Percentiles rank a stretch among this genome's conserved stretches.
Evolutionary conservation across 495 filamentous ascomycete genomes (phyloP).

Genomic region (Penicillium soppii): DNA sequence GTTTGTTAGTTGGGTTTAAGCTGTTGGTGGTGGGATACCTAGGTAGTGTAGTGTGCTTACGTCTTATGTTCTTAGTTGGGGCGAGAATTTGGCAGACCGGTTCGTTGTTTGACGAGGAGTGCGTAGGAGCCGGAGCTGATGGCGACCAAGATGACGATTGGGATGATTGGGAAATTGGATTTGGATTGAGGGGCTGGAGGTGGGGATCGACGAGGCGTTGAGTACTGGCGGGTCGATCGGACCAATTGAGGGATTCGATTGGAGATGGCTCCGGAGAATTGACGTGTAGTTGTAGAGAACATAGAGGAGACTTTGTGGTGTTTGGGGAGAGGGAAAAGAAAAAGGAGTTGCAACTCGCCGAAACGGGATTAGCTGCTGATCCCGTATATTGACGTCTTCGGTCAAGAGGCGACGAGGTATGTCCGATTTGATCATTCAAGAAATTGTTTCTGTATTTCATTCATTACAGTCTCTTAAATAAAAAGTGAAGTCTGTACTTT

Average conservation of each 20-base stretch:
- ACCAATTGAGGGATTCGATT: conserved; percentile 7
- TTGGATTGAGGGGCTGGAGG: conserved; percentile 29
- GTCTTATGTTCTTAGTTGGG: conserved; percentile 5
- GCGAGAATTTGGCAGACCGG: conserved; percentile 27
- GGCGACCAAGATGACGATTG: conserved; percentile 60
- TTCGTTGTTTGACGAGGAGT: conserved; percentile 60
- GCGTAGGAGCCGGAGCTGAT: conserved; percentile 60
- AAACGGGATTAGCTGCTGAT: conserved; percentile 21
- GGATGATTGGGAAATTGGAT: conserved; percentile 61
- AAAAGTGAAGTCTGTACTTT: too few species aligned
- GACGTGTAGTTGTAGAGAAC: conserved; percentile 10
- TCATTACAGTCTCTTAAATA: too few species aligned
- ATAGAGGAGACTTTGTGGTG: conserved; percentile 1
- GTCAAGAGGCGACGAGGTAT: background rate
- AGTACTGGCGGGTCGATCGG: conserved; percentile 23
- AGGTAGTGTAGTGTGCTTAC: background rate
- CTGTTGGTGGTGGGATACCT: conserved; percentile 2
- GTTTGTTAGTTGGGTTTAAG: conserved; percentile 3
- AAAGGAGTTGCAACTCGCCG: conserved; percentile 15
- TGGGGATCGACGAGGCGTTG: conserved; percentile 14
- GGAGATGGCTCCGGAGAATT: conserved; percentile 17
- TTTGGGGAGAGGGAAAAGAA: background rate
- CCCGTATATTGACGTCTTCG: background rate
- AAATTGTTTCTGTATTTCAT: too few species aligned
- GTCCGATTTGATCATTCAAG: too few species aligned